Base-by-base conservation (phyloP, 352 stramenopile genomes). In the Phytophthora hybrid region DNA sequence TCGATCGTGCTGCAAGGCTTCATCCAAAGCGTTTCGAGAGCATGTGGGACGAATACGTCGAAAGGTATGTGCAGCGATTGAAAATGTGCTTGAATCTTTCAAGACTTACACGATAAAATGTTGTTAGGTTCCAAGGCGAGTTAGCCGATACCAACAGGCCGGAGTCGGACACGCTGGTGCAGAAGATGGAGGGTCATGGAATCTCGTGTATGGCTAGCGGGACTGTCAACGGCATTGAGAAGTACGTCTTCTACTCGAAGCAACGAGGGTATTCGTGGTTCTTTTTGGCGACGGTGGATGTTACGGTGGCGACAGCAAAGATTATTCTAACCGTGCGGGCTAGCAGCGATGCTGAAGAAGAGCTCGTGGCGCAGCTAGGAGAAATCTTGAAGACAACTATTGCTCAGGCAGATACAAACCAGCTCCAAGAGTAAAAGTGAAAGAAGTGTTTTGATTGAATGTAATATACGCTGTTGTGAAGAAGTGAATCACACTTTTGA, bases 191-290 rank as follows among this genome's bases (percentile, higher is more conserved):
- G 26, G 29, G 52, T 0, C 74, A 69, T 13, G 84, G 83, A 10
- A 66, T 94, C 51, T 69, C 69, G 37, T 95, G 87, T 56, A 92
- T 95, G 81, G 88, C 88, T 1, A 94, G 85, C 34, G 85, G 89
- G 26, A 93, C 78, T 16, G 82, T 94, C 37, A 71, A 81, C 59
- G 83, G 78, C 14, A 74, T 92, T 32, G 82, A 94, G 34, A 94
- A 95, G 74, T 93, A 84, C 60, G 83, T 94, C 19, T 88, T 93
- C 44, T 94, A 93, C 60, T 76, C 75, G n/a, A 90, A 94, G 69
- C 83, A 92, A 55, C 76, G 57, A 4, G 69, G 69, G 10, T 67
- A 57, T 9, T 66, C 53, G 32, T 89, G 80, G 76, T 91, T 81
- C 59, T 92, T 91, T 66, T 80, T 92, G 44, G 60, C 82, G 16